phyloP scores from a whole-genome alignment of 352 stramenopile genomes.

The Phytopythium cucurbitacearum region DNA sequence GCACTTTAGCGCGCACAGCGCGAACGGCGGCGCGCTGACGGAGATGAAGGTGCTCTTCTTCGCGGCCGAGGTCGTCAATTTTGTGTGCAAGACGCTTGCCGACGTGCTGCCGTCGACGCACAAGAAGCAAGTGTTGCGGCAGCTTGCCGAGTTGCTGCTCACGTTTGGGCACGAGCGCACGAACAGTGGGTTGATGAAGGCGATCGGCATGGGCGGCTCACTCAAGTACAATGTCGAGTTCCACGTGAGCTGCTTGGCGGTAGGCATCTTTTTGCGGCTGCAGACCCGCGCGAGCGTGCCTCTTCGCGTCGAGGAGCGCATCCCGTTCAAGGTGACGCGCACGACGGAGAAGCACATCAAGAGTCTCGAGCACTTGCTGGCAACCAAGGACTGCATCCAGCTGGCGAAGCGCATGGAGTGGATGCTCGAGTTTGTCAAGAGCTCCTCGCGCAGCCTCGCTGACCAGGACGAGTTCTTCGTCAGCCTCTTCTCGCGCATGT shows the following conservation, averaged over 20 bases:
- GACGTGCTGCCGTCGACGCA: slow-evolving; percentile 48
- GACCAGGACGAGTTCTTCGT: slow-evolving; percentile 87
- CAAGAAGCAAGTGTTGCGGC: slow-evolving; percentile 80
- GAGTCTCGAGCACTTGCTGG: slow-evolving; percentile 63
- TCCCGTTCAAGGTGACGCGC: slow-evolving; percentile 76
- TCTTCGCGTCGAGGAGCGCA: slow-evolving; percentile 66
- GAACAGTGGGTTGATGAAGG: slow-evolving; percentile 84
- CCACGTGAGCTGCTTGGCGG: slow-evolving; percentile 66
- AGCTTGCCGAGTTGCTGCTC: slow-evolving; percentile 59
- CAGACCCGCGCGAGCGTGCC: slow-evolving; percentile 70
- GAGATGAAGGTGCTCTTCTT: slow-evolving; percentile 84
- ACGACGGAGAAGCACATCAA: slow-evolving; percentile 77
- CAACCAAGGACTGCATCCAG: slow-evolving; percentile 76
- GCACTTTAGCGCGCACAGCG: slow-evolving; percentile 14
- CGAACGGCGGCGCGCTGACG: slow-evolving; percentile 18
- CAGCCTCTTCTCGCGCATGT: slow-evolving; percentile 80
- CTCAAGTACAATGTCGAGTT: slow-evolving; percentile 78
- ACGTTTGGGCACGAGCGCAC: slow-evolving; percentile 59
- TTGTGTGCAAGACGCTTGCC: slow-evolving; percentile 54
- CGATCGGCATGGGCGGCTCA: slow-evolving; percentile 71
- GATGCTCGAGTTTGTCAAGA: slow-evolving; percentile 62
- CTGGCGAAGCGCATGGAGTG: slow-evolving; percentile 70
- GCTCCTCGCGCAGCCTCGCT: slow-evolving; percentile 61
- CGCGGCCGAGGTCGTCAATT: slow-evolving; percentile 70
- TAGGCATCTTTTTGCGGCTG: slow-evolving; percentile 73